Base-by-base conservation (phyloP, 1,139 yeast species). In the Hanseniaspora gamundiae region DNA sequence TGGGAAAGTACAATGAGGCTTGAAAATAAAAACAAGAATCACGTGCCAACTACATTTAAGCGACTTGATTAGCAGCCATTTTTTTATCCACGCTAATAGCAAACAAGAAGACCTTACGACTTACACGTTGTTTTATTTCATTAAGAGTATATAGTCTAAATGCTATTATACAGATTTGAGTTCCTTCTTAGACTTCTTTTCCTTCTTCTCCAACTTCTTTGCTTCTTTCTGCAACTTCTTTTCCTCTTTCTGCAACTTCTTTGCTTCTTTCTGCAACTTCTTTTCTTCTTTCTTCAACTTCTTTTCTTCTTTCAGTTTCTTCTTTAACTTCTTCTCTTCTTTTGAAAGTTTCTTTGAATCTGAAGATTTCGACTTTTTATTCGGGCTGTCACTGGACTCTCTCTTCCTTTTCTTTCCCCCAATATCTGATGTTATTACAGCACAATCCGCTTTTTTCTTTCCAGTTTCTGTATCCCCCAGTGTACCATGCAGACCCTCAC, bases 401-500 rank as follows among this genome's bases (percentile, higher is more conserved):
- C 50, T 48, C 35, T 46, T 49, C 31, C 51, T 47, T 45, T 45
- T 52, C 42, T 26, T 47, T 41, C 42, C 36, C 48, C 43, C 50
- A 39, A 35, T 43, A 31, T 40, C 41, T 41, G 33, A 42, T 6
- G 38, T 35, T 24, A 28, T 13, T 9, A 41, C 40, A 2, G 39
- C 26, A 2, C 50, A 43, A 9, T 47, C 46, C 2, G 47, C 35
- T n/a, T 43, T 28, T 26, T 41, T 40, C 14, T 41, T 44, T 2
- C 51, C 43, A 56, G 60, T 48, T 10, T 42, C 35, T 11, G 51
- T 52, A 20, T 63, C 64, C 7, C 74, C 76, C 19, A 80, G 76
- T 0, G 95, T 85, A 2, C 96, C 97, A 41, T 74, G 73, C 44
- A 91, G 63, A 1, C 91, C 83, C 50, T 82, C 88, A 0, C 97